Conservation (phyloP, 1,284 basidiomycete genomes). For the Phylloboletellus chloephorus region DNA sequence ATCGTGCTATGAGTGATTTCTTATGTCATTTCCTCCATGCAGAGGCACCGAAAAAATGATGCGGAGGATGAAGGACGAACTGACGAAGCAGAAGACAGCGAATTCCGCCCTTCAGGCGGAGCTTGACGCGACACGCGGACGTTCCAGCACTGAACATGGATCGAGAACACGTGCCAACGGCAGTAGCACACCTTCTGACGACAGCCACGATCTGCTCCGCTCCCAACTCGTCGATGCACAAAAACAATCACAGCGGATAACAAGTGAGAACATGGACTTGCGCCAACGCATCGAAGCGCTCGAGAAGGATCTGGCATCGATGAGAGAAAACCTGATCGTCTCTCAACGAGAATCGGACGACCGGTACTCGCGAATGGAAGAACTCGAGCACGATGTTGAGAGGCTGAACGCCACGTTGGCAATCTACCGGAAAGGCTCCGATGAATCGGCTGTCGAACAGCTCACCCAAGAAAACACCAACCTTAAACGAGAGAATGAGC, state of each 20-base stretch:
- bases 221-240: conserved; percentile 66
- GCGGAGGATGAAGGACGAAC: conserved; percentile 92
- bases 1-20: conserved; percentile 7
- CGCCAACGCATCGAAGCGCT: conserved; percentile 68
- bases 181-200: conserved; percentile 71
- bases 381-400: conserved; percentile 77
- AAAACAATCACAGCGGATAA: conserved; percentile 64
- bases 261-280: conserved; percentile 71
- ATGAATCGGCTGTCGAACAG: conserved; percentile 68
- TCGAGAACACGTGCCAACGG: conserved; percentile 67
- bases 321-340: conserved; percentile 68
- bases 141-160: conserved; percentile 49
- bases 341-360: conserved; percentile 75
- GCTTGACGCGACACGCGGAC: conserved; percentile 63
- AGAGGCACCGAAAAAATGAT: conserved; percentile 99
- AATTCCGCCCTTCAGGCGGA: conserved; percentile 79
- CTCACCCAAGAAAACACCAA: conserved; percentile 72
- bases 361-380: conserved; percentile 67
- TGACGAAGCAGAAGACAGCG: conserved; percentile 81
- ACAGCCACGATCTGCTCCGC: conserved; percentile 61
- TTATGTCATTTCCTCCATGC: conserved; percentile 26
- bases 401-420: conserved; percentile 69
- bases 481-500: conserved; percentile 78
- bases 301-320: conserved; percentile 65
- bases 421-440: conserved; percentile 68